Percentiles rank a stretch among this genome's conserved stretches.
Evolutionary conservation across 345 rosid genomes (phyloP).

Genomic region (Eucalyptus leucophloia): DNA sequence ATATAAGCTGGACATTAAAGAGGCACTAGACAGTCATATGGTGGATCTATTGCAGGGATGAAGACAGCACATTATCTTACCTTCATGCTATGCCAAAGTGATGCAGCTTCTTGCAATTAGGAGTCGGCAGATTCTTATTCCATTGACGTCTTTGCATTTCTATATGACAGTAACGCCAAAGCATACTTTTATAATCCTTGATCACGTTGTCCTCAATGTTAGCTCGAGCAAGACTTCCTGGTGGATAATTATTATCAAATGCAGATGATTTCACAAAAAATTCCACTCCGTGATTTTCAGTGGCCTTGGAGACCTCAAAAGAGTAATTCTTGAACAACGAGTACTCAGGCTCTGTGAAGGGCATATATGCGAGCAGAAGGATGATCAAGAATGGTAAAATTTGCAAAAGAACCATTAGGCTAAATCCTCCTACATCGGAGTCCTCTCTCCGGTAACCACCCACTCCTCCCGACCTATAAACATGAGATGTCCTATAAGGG

Average conservation of each 20-base stretch:
- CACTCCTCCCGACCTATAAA: slow-evolving; percentile 33
- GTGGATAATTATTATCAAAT: slow-evolving; percentile 58
- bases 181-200: slow-evolving; percentile 54
- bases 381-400: slow-evolving; percentile 63
- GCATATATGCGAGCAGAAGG: slow-evolving; percentile 64
- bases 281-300: slow-evolving; percentile 56
- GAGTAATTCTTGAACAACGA: slow-evolving; percentile 47
- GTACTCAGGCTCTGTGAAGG: slow-evolving; percentile 67
- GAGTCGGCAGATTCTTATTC: slow-evolving; percentile 69
- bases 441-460: slow-evolving; percentile 32
- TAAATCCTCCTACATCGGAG: slow-evolving; percentile 29
- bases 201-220: slow-evolving; percentile 55
- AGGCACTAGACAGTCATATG: not conserved
- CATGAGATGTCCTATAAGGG: slow-evolving; percentile 27
- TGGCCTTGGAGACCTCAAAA: slow-evolving; percentile 55
- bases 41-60: not conserved
- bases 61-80: slow-evolving; percentile 3
- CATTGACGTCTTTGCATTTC: slow-evolving; percentile 73
- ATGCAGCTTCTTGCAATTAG: slow-evolving; percentile 62
- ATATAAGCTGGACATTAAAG: not conserved
- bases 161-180: slow-evolving; percentile 56
- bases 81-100: slow-evolving; percentile 49
- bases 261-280: slow-evolving; percentile 59
- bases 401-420: slow-evolving; percentile 46
- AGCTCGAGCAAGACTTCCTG: slow-evolving; percentile 55